A percentile compares a stretch with the other conserved stretches of the same genome.
Evolutionary conservation across 495 filamentous ascomycete genomes (phyloP).

Genomic region (Clohesyomyces aquaticus): DNA sequence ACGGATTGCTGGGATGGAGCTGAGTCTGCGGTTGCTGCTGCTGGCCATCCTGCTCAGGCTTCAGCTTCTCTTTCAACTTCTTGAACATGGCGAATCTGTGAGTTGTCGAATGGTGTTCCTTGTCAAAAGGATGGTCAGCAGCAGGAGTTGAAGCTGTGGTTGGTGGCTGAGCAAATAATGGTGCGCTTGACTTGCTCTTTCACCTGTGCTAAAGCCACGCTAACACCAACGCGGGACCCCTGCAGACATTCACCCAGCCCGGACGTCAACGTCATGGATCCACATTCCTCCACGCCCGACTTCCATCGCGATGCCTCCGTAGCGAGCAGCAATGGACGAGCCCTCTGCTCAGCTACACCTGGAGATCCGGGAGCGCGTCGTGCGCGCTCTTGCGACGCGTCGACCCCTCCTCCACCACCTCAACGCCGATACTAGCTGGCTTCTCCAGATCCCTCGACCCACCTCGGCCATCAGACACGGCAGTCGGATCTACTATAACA

Average conservation of each 20-base stretch:
- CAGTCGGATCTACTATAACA: conserved; percentile 54
- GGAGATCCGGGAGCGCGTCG: conserved; percentile 43
- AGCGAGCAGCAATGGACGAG: conserved; percentile 25
- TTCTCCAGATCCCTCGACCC: conserved; percentile 58
- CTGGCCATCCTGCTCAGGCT: conserved; percentile 1
- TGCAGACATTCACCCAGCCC: neutral
- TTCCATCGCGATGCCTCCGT: conserved; percentile 18
- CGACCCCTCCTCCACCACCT: conserved; percentile 60
- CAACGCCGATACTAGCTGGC: conserved; percentile 63
- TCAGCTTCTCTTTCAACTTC: conserved; percentile 33
- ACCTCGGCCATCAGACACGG: conserved; percentile 36
- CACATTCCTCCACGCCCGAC: neutral
- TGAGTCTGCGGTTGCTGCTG: conserved; percentile 9
- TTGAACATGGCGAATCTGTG: conserved; percentile 24
- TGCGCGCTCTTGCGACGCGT: conserved; percentile 43
- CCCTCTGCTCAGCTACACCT: conserved; percentile 46
- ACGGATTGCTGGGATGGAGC: conserved; percentile 34
- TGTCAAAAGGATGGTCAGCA: neutral
- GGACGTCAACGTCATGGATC: neutral
- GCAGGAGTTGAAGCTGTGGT: neutral
- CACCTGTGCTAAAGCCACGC: neutral
- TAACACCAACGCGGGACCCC: neutral
- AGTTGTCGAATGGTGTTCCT: neutral
- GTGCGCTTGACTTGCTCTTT: neutral
- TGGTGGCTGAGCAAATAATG: conserved; percentile 10